These are phyloP conservation scores for Penicillium occitanis DNA, from an alignment of 2,329 filamentous ascomycete genomes.

Conservation along the genomic window DNA sequence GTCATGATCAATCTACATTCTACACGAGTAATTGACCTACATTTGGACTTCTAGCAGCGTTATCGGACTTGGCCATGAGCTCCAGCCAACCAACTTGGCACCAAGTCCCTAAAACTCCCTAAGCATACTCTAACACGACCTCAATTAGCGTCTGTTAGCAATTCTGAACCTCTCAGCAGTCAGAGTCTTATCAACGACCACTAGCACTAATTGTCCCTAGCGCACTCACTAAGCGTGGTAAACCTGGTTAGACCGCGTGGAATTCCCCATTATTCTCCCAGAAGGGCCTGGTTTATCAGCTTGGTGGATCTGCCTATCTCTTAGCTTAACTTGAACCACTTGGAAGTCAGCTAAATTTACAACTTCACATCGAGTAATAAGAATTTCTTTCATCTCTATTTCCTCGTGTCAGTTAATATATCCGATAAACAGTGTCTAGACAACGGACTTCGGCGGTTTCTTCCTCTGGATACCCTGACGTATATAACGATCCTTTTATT, in stretches of 20 bases:
- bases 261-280: conserved; percentile 1
- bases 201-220: neutral
- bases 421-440: neutral
- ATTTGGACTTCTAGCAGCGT: neutral
- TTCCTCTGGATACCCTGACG: neutral
- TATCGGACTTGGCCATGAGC: conserved; percentile 2
- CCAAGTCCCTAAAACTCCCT: neutral
- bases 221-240: neutral
- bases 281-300: conserved; percentile 1
- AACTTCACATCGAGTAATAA: conserved; percentile 17
- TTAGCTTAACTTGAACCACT: neutral
- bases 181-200: conserved; percentile 13
- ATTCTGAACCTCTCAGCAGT: conserved; percentile 9
- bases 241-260: neutral
- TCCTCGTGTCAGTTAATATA: neutral
- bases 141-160: neutral
- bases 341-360: neutral
- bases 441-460: neutral
- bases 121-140: neutral
- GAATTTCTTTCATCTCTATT: neutral
- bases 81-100: neutral
- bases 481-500: conserved; percentile 1
- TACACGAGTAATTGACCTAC: neutral
- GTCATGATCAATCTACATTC: neutral
- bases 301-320: conserved; percentile 1